A percentile compares a stretch with the other conserved stretches of the same genome.
Evolutionary conservation across 75 land plant species (phyloP).

Genomic region (Chamaecyparis obtusa): DNA sequence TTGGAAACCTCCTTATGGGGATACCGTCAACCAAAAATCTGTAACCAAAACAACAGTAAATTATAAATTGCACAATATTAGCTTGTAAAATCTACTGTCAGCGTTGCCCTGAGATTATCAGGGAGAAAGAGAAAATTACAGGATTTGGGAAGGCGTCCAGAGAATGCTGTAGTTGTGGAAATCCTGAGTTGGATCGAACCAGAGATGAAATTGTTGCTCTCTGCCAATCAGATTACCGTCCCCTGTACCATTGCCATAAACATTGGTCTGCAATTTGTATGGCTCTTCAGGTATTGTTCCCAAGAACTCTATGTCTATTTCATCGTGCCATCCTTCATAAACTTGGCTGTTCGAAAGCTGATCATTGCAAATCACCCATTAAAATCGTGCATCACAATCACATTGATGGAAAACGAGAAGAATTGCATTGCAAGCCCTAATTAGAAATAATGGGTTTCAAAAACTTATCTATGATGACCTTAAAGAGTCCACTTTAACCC

Average conservation of each 20-base stretch:
- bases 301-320: neutral
- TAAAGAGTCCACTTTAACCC: no score
- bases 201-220: no score
- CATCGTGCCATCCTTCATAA: slow-evolving; percentile 13
- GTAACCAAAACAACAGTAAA: neutral
- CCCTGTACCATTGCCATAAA: no score
- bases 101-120: neutral
- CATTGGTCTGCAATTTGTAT: no score
- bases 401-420: no score
- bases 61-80: neutral
- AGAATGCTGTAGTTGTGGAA: slow-evolving; percentile 5
- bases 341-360: slow-evolving; percentile 4
- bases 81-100: neutral
- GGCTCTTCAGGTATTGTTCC: no score
- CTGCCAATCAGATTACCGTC: no score
- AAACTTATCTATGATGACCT: no score
- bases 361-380: neutral
- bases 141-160: slow-evolving; percentile 38
- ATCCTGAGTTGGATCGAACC: no score
- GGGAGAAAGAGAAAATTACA: slow-evolving; percentile 11
- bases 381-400: neutral
- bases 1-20: slow-evolving; percentile 29
- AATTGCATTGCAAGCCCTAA: no score
- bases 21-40: slow-evolving; percentile 29
- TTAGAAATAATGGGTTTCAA: no score